Evolutionary conservation across 1,139 yeast genomes (phyloP).

Genomic region (Zygosaccharomyces sapae): DNA sequence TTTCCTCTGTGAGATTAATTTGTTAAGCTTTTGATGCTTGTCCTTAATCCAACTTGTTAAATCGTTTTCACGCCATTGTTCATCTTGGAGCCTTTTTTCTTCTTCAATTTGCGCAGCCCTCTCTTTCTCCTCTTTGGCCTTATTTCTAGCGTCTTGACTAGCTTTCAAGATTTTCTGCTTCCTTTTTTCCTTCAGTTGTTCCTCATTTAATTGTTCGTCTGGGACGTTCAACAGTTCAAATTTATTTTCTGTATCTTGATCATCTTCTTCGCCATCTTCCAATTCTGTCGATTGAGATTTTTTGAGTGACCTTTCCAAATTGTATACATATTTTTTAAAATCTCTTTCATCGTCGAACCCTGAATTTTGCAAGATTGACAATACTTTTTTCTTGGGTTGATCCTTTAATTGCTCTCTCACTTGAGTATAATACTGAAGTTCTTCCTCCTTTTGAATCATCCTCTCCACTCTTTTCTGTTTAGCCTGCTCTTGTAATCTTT

Average conservation of each 20-base stretch:
- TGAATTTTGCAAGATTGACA: slow-evolving; percentile 54
- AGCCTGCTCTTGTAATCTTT: slow-evolving; percentile 88
- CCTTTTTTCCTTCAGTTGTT: slow-evolving; percentile 79
- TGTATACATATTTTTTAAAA: slow-evolving; percentile 62
- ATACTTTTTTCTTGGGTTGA: slow-evolving; percentile 44
- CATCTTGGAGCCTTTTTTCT: slow-evolving; percentile 55
- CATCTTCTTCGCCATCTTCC: slow-evolving; percentile 50
- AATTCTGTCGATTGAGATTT: slow-evolving; percentile 62
- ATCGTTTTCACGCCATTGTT: slow-evolving; percentile 72
- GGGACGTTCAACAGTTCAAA: slow-evolving; percentile 83
- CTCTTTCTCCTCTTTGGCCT: slow-evolving; percentile 76
- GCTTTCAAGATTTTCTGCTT: slow-evolving; percentile 80
- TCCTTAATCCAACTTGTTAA: slow-evolving; percentile 73
- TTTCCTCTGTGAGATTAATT: slow-evolving; percentile 53
- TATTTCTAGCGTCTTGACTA: slow-evolving; percentile 79
- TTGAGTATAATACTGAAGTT: slow-evolving; percentile 63
- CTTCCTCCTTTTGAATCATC: slow-evolving; percentile 74
- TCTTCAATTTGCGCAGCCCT: slow-evolving; percentile 49
- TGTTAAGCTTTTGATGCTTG: slow-evolving; percentile 59
- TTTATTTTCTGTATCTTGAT: slow-evolving; percentile 50
- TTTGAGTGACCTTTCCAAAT: slow-evolving; percentile 64
- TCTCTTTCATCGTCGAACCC: slow-evolving; percentile 76
- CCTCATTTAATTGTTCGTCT: slow-evolving; percentile 75
- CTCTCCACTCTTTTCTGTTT: slow-evolving; percentile 78
- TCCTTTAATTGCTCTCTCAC: slow-evolving; percentile 51